Conservation (phyloP, 2,329 filamentous ascomycete species). For the Colletotrichum filicis region DNA sequence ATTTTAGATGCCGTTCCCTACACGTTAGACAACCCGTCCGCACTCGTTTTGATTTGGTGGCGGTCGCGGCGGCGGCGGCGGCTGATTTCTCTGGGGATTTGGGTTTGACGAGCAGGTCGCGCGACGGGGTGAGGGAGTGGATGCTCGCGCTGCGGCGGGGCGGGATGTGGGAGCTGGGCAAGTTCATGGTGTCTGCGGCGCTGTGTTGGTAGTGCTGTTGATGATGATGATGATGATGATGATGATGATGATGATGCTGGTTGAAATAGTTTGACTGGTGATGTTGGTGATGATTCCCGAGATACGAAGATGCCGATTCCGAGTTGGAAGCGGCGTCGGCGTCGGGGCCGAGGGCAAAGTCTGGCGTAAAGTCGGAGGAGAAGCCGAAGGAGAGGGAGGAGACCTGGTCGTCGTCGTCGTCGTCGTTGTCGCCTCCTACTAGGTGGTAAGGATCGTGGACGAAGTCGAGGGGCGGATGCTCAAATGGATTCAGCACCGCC, state of each 20-base stretch:
- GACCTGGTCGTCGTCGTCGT: conserved; percentile 31
- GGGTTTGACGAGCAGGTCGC: conserved; percentile 29
- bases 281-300: conserved; percentile 39
- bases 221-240: conserved; percentile 39
- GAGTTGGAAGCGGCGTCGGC: conserved; percentile 4
- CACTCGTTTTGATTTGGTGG: conserved; percentile 81
- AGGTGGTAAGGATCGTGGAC: conserved; percentile 28
- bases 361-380: conserved; percentile 26
- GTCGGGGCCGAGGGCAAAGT: conserved; percentile 19
- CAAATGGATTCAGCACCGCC: conserved; percentile 40
- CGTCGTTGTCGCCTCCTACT: conserved; percentile 8
- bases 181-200: conserved; percentile 37
- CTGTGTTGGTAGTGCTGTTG: conserved; percentile 42
- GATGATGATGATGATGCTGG: conserved; percentile 33
- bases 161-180: conserved; percentile 37
- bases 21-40: conserved; percentile 93
- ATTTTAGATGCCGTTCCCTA: conserved; percentile 89
- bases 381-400: conserved; percentile 41
- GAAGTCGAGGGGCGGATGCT: conserved; percentile 32
- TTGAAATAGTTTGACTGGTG: conserved; percentile 29
- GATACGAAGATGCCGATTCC: conserved; percentile 7
- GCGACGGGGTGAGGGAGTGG: conserved; percentile 33
- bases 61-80: conserved; percentile 35
- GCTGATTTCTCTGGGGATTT: conserved; percentile 31
- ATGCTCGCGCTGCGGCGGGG: conserved; percentile 35